Evolutionary conservation across 2,329 filamentous ascomycete genomes (phyloP).

Genomic region (Aurifilum marmelostoma): DNA sequence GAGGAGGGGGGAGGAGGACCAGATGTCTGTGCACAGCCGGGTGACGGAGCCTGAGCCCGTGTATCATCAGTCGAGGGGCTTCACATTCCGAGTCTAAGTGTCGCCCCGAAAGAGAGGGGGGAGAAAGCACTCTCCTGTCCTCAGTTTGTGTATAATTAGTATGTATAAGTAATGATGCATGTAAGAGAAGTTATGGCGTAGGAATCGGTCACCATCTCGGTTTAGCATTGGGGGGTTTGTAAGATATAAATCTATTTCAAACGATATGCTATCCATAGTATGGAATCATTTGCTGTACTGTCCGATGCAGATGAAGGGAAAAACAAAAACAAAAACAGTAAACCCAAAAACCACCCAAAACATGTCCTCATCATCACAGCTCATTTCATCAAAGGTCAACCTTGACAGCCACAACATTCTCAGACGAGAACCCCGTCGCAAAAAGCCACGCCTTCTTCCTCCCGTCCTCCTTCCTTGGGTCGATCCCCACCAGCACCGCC

Average conservation of each 20-base stretch:
- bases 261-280: no score
- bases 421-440: slow-evolving; percentile 58
- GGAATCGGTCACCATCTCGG: not conserved
- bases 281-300: no score
- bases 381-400: slow-evolving; percentile 46
- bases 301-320: no score
- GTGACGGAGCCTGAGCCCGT: slow-evolving; percentile 14
- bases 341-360: no score
- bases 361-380: no score
- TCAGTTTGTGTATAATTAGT: not conserved
- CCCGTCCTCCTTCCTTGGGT: slow-evolving; percentile 47
- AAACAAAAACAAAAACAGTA: no score
- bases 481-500: slow-evolving; percentile 56
- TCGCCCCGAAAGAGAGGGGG: not conserved
- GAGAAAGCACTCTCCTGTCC: not conserved
- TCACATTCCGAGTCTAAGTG: not conserved
- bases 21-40: not conserved
- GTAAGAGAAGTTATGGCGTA: not conserved
- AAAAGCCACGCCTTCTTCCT: slow-evolving; percentile 60
- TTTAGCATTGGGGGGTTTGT: not conserved
- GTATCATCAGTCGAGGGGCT: slow-evolving; percentile 15
- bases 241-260: not conserved
- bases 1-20: slow-evolving; percentile 1
- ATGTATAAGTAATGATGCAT: not conserved
- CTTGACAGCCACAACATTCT: slow-evolving; percentile 53